phyloP scores from a whole-genome alignment of 257 asterid species.

The Solanum medicagineum region DNA sequence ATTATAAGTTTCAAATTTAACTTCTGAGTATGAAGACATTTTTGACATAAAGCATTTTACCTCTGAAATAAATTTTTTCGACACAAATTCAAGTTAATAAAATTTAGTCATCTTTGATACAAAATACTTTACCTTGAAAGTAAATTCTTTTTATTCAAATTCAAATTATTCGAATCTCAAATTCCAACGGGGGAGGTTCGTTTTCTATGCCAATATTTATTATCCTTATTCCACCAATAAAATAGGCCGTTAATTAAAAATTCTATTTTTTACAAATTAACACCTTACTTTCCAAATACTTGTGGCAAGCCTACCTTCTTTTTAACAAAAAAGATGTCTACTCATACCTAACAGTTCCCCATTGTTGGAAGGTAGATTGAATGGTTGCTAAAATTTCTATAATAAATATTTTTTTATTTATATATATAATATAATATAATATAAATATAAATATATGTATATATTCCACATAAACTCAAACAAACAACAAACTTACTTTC shows the following conservation, averaged over 20 bases:
- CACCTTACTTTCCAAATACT: neutral
- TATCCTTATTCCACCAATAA: neutral
- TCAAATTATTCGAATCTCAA: no score
- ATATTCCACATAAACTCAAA: neutral
- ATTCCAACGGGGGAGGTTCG: no score
- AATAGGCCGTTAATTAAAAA: neutral
- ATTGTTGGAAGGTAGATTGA: neutral
- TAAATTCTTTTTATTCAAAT: no score
- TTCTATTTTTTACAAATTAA: neutral
- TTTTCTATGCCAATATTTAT: neutral
- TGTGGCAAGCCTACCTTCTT: neutral
- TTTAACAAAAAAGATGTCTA: neutral
- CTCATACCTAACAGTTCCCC: neutral
- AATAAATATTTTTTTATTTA: neutral
- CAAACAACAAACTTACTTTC: neutral
- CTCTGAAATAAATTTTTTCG: neutral
- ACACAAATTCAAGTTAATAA: no score
- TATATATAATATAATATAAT: neutral
- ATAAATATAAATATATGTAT: neutral
- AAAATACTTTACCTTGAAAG: no score
- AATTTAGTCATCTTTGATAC: no score
- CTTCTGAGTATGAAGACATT: no score
- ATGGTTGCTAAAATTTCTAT: neutral
- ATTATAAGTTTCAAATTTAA: no score
- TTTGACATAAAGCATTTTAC: no score